Percentiles rank a stretch among this genome's conserved stretches.
Conservation (phyloP, 2,329 filamentous ascomycete species). For the Fusarium cyanostomum region DNA sequence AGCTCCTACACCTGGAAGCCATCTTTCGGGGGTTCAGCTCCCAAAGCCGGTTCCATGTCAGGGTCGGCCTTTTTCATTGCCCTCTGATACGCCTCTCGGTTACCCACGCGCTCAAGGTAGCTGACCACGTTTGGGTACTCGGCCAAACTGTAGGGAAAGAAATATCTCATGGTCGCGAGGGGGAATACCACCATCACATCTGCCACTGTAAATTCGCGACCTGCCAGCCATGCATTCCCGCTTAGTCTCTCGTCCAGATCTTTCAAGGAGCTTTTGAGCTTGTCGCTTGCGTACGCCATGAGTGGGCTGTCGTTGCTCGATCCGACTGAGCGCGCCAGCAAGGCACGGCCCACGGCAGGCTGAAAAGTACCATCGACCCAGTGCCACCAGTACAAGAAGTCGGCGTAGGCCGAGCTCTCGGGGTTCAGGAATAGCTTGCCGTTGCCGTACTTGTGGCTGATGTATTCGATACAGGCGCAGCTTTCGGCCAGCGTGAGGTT, state of each 20-base stretch:
- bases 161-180: slow-evolving; percentile 69
- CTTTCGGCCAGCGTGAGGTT: slow-evolving; percentile 65
- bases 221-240: slow-evolving; percentile 64
- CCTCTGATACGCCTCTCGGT: slow-evolving; percentile 56
- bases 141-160: slow-evolving; percentile 54
- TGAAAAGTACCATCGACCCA: slow-evolving; percentile 60
- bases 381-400: slow-evolving; percentile 74
- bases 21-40: slow-evolving; percentile 34
- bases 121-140: slow-evolving; percentile 54
- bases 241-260: slow-evolving; percentile 60
- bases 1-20: slow-evolving; percentile 8
- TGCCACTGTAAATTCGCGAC: slow-evolving; percentile 69
- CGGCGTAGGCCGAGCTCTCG: slow-evolving; percentile 59
- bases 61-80: slow-evolving; percentile 62
- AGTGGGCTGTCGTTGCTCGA: slow-evolving; percentile 35
- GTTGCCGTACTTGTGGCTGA: slow-evolving; percentile 61
- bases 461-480: slow-evolving; percentile 69
- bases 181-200: slow-evolving; percentile 72
- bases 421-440: slow-evolving; percentile 60
- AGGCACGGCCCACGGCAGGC: slow-evolving; percentile 49
- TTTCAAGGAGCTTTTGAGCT: slow-evolving; percentile 55
- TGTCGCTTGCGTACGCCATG: slow-evolving; percentile 44
- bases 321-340: slow-evolving; percentile 45
- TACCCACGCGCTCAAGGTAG: slow-evolving; percentile 56
- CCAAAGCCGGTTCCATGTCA: slow-evolving; percentile 49